Evolutionary conservation across 1,284 basidiomycete species (phyloP), one percentile per base, ranked within the genome.

Genomic region (Ceratobasidium sp.): DNA sequence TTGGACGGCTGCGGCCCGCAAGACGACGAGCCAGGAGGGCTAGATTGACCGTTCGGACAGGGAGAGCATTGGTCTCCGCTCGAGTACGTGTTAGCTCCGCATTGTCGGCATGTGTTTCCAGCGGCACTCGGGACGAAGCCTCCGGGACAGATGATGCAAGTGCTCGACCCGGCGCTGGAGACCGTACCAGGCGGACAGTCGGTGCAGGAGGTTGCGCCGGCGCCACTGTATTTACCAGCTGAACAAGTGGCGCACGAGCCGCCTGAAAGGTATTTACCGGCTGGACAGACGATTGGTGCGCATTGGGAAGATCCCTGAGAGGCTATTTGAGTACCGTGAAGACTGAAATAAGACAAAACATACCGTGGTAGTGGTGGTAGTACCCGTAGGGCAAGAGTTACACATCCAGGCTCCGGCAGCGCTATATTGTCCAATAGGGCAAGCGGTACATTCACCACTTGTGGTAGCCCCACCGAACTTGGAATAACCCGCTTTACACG

Each of bases 171-270:
- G 26, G 63, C 7, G 12, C 10, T 51, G 63, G 46, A 66, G 13
- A 63, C 46, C 5, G 46, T 55, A 6, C 61, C 72, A 26, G 61
- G 26, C 1, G 72, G 61, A 39, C 72, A 76, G 18, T 3, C 9
- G 3, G 53, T 20, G 49, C 72, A 76, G 44, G 26, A 39, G 1
- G 1, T 39, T 7, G 42, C 72, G 20, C 72, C 72, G 1, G 13
- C 23, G n/a, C 1, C 6, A 15, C 58, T 46, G 49, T 40, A 76
- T 1, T 49, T 23, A 18, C 63, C 63, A 23, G 73, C 33, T 2
- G 73, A 40, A 49, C 73, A 76, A 15, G 4, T 76, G 33, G 49
- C 51, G 63, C 73, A 76, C 5, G 49, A 44, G n/a, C 23, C n/a
- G 28, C 20, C 63, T 23, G 46, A 40, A 1, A 39, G 33, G 63